Evolutionary conservation across 2,329 filamentous ascomycete species (phyloP).

Genomic region (Fusarium temperatum): DNA sequence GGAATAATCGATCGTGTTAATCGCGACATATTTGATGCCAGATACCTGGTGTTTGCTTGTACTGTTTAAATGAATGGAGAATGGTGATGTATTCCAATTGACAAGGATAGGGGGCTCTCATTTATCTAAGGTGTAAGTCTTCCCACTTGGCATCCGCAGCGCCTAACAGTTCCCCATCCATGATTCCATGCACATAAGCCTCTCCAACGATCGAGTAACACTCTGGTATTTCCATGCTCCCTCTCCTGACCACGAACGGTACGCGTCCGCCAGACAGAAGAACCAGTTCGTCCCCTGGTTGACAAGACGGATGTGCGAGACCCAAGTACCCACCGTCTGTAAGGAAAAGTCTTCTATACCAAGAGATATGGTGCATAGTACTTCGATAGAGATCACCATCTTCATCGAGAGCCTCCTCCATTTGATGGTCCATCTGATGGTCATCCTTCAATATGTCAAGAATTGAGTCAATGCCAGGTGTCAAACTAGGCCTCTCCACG

Average conservation of each 20-base stretch:
- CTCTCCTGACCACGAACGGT: fast-evolving
- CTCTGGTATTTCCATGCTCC: fast-evolving
- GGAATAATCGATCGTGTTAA: too few species aligned
- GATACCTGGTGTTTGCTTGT: too few species aligned
- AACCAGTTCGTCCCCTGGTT: fast-evolving
- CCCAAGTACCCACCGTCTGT: background rate
- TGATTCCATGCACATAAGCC: background rate
- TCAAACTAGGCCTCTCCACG: fast-evolving
- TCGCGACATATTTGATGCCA: too few species aligned
- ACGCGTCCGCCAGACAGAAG: background rate
- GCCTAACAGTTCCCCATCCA: background rate
- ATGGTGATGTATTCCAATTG: fast-evolving
- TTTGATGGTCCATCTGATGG: fast-evolving
- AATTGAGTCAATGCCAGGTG: background rate
- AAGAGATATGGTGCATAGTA: background rate
- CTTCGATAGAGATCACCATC: fast-evolving
- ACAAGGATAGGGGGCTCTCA: fast-evolving
- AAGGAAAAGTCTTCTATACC: background rate
- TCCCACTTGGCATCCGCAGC: background rate
- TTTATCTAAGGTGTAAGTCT: background rate
- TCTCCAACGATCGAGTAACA: background rate
- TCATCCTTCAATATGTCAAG: fast-evolving
- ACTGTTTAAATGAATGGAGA: too few species aligned
- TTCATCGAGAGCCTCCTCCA: fast-evolving
- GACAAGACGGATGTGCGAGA: fast-evolving